Conservation (phyloP, 176 grass and related monocot genomes). For the Oryza meyeriana region DNA sequence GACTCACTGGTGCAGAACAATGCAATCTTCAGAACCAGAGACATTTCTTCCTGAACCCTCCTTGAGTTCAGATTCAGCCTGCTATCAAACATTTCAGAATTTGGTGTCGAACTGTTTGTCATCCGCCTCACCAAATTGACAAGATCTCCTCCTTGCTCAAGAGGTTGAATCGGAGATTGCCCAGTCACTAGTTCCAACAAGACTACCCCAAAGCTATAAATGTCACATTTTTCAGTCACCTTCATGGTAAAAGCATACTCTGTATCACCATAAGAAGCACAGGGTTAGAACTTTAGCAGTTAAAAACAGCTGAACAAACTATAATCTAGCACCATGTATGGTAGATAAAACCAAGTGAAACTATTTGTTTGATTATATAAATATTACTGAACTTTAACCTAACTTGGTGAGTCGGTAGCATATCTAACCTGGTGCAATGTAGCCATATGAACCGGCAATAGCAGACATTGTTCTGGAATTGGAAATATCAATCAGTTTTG, state of each 20-base stretch:
- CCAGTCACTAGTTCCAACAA: slow-evolving; percentile 87
- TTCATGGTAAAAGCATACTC: slow-evolving; percentile 99
- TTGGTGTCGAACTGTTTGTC: slow-evolving; percentile 39
- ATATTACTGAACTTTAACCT: background rate
- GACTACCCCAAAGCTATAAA: slow-evolving; percentile 92
- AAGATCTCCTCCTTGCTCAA: slow-evolving; percentile 98
- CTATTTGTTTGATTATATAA: background rate
- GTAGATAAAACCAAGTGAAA: background rate
- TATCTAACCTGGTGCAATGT: slow-evolving; percentile 86
- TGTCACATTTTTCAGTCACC: slow-evolving; percentile 93
- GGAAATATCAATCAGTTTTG: slow-evolving; percentile 78
- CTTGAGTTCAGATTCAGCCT: slow-evolving; percentile 63
- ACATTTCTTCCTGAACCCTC: slow-evolving; percentile 64
- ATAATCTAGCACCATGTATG: background rate
- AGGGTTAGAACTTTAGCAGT: slow-evolving; percentile 5
- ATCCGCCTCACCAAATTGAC: slow-evolving; percentile 81
- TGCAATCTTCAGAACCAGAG: slow-evolving; percentile 85
- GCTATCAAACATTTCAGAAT: slow-evolving; percentile 62
- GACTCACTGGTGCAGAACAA: slow-evolving; percentile 89
- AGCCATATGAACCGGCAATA: slow-evolving; percentile 85
- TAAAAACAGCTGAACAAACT: slow-evolving; percentile 24
- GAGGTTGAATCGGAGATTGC: slow-evolving; percentile 79
- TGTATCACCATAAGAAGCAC: slow-evolving; percentile 35
- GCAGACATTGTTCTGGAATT: slow-evolving; percentile 93
- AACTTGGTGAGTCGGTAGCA: background rate